Percentiles rank a stretch among this genome's conserved stretches.
Conservation (phyloP, 495 filamentous ascomycete species). For the Talaromyces wortmannii region DNA sequence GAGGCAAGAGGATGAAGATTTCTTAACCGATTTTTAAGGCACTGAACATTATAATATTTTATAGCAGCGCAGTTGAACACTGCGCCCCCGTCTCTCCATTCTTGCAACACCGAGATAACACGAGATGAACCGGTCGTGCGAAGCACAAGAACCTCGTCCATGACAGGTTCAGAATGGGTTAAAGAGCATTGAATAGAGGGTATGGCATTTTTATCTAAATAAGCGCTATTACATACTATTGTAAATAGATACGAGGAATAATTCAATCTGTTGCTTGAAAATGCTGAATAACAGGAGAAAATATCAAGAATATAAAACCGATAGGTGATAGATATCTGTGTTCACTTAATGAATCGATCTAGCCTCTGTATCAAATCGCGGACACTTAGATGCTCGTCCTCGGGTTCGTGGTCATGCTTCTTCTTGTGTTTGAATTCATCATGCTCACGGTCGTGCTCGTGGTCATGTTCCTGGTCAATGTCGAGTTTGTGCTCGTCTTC, state of each 20-base stretch:
- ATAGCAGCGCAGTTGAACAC: neutral
- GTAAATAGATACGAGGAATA: too few relatives aligned
- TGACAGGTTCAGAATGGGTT: too few relatives aligned
- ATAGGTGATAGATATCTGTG: neutral
- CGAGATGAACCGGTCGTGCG: too few relatives aligned
- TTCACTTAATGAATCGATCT: neutral
- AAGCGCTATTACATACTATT: too few relatives aligned
- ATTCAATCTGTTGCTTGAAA: too few relatives aligned
- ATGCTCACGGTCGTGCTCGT: neutral
- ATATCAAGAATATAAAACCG: neutral
- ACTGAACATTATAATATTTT: neutral
- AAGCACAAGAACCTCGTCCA: too few relatives aligned
- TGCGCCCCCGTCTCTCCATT: neutral
- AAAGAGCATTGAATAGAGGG: too few relatives aligned
- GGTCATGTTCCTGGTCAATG: neutral
- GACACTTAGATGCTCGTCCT: neutral
- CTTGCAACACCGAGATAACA: too few relatives aligned
- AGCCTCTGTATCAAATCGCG: conserved; percentile 2
- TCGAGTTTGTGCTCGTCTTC: too few relatives aligned
- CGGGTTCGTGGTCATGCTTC: neutral
- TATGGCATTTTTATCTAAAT: too few relatives aligned
- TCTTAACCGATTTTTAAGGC: conserved; percentile 1
- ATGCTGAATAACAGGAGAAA: neutral
- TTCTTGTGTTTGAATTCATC: neutral
- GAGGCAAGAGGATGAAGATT: conserved; percentile 14